Base-by-base conservation (phyloP, 83 land plant species). In the Picea abies region DNA sequence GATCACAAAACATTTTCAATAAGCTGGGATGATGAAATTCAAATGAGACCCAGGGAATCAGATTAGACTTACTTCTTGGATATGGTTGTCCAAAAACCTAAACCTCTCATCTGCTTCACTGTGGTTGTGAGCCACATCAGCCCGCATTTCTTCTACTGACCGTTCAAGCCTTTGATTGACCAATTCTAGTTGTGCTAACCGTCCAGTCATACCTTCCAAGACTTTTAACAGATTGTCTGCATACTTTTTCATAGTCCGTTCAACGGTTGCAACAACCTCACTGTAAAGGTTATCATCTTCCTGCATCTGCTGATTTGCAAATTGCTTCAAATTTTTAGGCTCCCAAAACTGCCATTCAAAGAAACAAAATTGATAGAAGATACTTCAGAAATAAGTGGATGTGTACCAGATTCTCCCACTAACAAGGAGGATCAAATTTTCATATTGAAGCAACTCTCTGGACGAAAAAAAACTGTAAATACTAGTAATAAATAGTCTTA, bases 141-240 rank as follows among this genome's bases (percentile, higher is more conserved):
- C 83, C 32, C 89, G 87, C 84, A 92, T 84, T 71, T 94, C 93
- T 56, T 85, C 88, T 80, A 95, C 83, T 29, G 92, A 87, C 60
- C 86, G 83, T 80, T 95, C 98, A 84, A 95, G 85, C 47, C 92
- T 93, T 79, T 92, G 89, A 80, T 91, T 92, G 63, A 89, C 84
- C 26, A 92, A 62, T 47, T 95, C 96, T 81, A 95, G 84, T 82
- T 95, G 98, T 62, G 94, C 87, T 11, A 95, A 68, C 25, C 96
- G 90, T 26, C 91, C 92, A 80, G 90, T 93, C 49, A 95, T 85
- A 71, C 94, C 96, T 80, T 95, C 98, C 26, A 95, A 86, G 68
- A 90, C 88, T 62, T 88, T 89, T 86, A 95, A 63, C 35, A 94
- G 81, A 71, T 88, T 92, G 76, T 94, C 96, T 60, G 90, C 70